A percentile compares a stretch with the other conserved stretches of the same genome.
Conservation (phyloP, 805 yeast genomes). For the Tetrapisispora taiwanensis region DNA sequence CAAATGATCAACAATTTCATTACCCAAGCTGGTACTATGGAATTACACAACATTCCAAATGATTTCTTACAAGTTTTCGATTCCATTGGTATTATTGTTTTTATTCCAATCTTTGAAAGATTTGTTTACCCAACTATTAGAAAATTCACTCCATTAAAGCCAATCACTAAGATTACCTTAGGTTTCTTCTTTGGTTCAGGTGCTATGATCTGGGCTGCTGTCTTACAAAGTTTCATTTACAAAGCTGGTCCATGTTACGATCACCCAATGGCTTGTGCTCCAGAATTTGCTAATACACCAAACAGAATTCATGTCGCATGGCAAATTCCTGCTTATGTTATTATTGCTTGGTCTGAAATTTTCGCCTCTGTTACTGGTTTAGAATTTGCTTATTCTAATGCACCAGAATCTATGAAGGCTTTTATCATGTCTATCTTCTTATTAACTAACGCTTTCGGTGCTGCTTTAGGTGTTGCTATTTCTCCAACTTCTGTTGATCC, state of each 20-base stretch:
- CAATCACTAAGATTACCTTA: slow-evolving; percentile 58
- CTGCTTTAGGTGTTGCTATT: slow-evolving; percentile 66
- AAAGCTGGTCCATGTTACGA: slow-evolving; percentile 66
- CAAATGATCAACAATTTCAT: slow-evolving; percentile 67
- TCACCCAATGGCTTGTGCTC: slow-evolving; percentile 35
- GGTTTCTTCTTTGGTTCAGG: slow-evolving; percentile 59
- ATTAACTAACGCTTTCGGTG: slow-evolving; percentile 64
- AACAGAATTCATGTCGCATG: slow-evolving; percentile 51
- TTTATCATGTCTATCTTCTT: slow-evolving; percentile 45
- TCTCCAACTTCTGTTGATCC: slow-evolving; percentile 61
- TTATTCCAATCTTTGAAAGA: slow-evolving; percentile 62
- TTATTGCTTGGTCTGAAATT: slow-evolving; percentile 68
- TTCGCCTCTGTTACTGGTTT: slow-evolving; percentile 73
- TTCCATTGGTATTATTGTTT: slow-evolving; percentile 65
- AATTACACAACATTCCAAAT: slow-evolving; percentile 68
- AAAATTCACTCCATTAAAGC: slow-evolving; percentile 45
- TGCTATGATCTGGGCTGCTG: slow-evolving; percentile 69
- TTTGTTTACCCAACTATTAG: slow-evolving; percentile 46
- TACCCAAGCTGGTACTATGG: slow-evolving; percentile 66
- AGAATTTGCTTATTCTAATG: slow-evolving; percentile 77
- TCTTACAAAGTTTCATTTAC: slow-evolving; percentile 62
- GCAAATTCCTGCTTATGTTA: slow-evolving; percentile 55
- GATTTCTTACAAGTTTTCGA: slow-evolving; percentile 70
- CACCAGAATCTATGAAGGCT: slow-evolving; percentile 48
- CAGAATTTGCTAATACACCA: slow-evolving; percentile 19